Evolutionary conservation across 116 monocot genomes (phyloP), one percentile per base, ranked within the genome.

Genomic region (Papilionanthe hybrid): DNA sequence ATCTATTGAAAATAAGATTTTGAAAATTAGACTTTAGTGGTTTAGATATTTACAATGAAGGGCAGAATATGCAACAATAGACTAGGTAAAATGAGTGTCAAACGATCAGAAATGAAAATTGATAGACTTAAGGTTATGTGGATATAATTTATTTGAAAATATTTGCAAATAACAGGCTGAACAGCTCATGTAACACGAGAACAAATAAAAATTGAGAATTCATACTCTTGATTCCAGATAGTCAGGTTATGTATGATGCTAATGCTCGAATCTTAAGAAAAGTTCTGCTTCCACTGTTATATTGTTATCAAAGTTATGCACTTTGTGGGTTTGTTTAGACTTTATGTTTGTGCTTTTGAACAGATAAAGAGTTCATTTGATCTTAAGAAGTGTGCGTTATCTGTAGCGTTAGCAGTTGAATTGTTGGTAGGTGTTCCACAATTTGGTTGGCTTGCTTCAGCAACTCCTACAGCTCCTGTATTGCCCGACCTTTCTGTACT

Each of bases 401-500:
- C 94, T 17, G 80, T 90, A 22, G 92, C 94, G 57, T 37, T 97
- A 55, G 83, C 97, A 76, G 72, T 90, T 83, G 92, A 91, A 50
- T 72, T 98, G 55, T 55, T 94, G 1, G 79, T 84, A 27, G 78
- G 84, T 56, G 44, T 75, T n/a, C 87, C 94, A 0, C 50, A 84
- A 9, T 63, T 92, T 12, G 86, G 78, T 19, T 81, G 19, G 22
- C 82, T 86, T 44, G 93, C 98, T 19, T 71, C 82, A 84, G 96
- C 96, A 49, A 63, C 86, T 44, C 84, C 89, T 57, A 3, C 28
- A 43, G 69, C 55, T 5, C 87, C 92, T 13, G 91, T 75, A 23
- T 27, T 98, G 53, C 91, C 94, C 49, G 93, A 94, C 55, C 78
- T 98, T 4, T 91, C 98, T 5, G 98, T 98, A n/a, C 78, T 98